These are phyloP conservation scores for Talaromyces stipitatus DNA, from an alignment of 495 filamentous ascomycete species.

Conservation along the genomic window DNA sequence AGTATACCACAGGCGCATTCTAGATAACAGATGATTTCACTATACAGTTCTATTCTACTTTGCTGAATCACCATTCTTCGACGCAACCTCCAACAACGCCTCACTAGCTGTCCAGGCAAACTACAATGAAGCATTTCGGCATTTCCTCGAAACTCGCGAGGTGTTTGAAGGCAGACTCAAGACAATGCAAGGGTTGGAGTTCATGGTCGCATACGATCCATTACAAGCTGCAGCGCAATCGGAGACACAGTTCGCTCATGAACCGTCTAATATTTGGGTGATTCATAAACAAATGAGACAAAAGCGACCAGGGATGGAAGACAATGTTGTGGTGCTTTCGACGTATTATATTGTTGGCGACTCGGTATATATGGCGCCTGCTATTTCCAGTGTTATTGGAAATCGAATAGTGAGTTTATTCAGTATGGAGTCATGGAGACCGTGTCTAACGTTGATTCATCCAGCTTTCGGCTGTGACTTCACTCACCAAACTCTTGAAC, in stretches of 20 bases:
- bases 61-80: slow-evolving; percentile 82
- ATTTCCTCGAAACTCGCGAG: slow-evolving; percentile 60
- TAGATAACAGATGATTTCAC: neutral
- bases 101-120: slow-evolving; percentile 66
- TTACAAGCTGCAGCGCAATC: slow-evolving; percentile 53
- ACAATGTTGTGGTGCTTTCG: slow-evolving; percentile 64
- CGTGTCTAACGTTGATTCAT: slow-evolving; percentile 12
- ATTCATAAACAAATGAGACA: slow-evolving; percentile 81
- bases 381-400: slow-evolving; percentile 66
- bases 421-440: too few relatives aligned
- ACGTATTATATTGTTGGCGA: slow-evolving; percentile 80
- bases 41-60: slow-evolving; percentile 90
- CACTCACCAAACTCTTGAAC: slow-evolving; percentile 61
- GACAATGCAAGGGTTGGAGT: slow-evolving; percentile 77
- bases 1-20: neutral
- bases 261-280: slow-evolving; percentile 71
- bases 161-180: slow-evolving; percentile 69
- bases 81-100: slow-evolving; percentile 80
- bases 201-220: slow-evolving; percentile 70
- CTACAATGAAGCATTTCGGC: slow-evolving; percentile 59
- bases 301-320: slow-evolving; percentile 48
- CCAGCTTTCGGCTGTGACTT: slow-evolving; percentile 52
- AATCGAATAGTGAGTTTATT: slow-evolving; percentile 57
- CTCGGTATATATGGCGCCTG: slow-evolving; percentile 85
- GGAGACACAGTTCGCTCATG: slow-evolving; percentile 45